phyloP scores from a whole-genome alignment of 2,329 filamentous ascomycete species.

The Knufia fluminis region DNA sequence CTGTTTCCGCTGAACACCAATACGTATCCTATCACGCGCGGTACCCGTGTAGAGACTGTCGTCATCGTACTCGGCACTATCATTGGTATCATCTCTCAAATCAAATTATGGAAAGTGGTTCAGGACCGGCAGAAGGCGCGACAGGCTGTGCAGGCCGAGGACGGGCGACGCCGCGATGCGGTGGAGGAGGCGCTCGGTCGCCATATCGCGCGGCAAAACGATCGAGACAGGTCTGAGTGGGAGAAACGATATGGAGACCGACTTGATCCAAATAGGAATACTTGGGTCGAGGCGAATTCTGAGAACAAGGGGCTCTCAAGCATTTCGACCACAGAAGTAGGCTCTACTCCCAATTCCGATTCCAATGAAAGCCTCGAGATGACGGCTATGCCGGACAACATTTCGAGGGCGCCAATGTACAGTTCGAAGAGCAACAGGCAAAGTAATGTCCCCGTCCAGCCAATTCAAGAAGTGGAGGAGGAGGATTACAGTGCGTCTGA shows the following conservation, averaged over 20 bases:
- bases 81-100: slow-evolving; percentile 71
- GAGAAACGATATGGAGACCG: slow-evolving; percentile 66
- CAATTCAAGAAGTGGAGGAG: slow-evolving; percentile 21
- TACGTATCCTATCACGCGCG: slow-evolving; percentile 77
- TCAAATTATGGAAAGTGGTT: slow-evolving; percentile 77
- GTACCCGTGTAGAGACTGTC: slow-evolving; percentile 77
- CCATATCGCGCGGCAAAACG: slow-evolving; percentile 40
- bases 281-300: slow-evolving; percentile 38
- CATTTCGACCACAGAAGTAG: slow-evolving; percentile 14
- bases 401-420: slow-evolving; percentile 3
- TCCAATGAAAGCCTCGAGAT: slow-evolving; percentile 17
- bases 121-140: slow-evolving; percentile 42
- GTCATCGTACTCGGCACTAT: slow-evolving; percentile 64
- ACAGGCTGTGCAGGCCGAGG: slow-evolving; percentile 41
- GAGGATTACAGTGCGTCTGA: neutral
- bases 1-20: slow-evolving; percentile 67
- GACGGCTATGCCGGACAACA: slow-evolving; percentile 12
- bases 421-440: slow-evolving; percentile 17
- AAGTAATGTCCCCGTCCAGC: slow-evolving; percentile 18
- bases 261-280: slow-evolving; percentile 34
- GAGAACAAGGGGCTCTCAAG: slow-evolving; percentile 26
- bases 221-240: slow-evolving; percentile 51
- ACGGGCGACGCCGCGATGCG: slow-evolving; percentile 46
- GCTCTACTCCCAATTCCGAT: neutral
- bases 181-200: slow-evolving; percentile 64